phyloP scores from a whole-genome alignment of 1,139 yeast genomes.

The Meyerozyma carpophila region DNA sequence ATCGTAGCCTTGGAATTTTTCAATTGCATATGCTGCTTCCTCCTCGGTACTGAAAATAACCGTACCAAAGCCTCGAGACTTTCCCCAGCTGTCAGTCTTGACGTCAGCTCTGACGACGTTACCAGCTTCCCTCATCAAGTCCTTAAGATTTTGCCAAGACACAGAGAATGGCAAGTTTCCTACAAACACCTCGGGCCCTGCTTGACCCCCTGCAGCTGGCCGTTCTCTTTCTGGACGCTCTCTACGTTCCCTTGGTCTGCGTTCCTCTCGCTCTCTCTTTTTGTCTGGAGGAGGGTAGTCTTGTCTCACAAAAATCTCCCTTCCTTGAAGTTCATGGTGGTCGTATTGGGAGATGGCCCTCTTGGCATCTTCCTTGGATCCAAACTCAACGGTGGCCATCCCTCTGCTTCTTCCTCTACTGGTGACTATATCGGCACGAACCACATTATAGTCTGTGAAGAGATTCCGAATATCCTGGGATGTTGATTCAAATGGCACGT shows the following conservation, averaged over 20 bases:
- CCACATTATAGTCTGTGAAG: slow-evolving; percentile 62
- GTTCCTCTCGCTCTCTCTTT: slow-evolving; percentile 15
- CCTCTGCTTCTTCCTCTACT: slow-evolving; percentile 82
- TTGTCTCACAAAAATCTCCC: slow-evolving; percentile 87
- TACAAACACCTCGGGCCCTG: slow-evolving; percentile 60
- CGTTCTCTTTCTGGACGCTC: slow-evolving; percentile 10
- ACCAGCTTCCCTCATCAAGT: slow-evolving; percentile 74
- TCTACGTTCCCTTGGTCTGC: slow-evolving; percentile 7
- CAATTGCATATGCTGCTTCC: slow-evolving; percentile 60
- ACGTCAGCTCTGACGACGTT: slow-evolving; percentile 78
- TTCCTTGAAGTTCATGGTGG: slow-evolving; percentile 63
- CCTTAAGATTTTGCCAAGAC: slow-evolving; percentile 84
- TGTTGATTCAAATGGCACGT: slow-evolving; percentile 61
- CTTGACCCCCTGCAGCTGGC: slow-evolving; percentile 26
- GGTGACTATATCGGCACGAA: slow-evolving; percentile 85
- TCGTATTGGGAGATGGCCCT: slow-evolving; percentile 71
- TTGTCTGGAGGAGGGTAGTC: slow-evolving; percentile 73
- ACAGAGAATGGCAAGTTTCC: slow-evolving; percentile 78
- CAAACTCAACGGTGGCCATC: slow-evolving; percentile 89
- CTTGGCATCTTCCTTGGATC: slow-evolving; percentile 60
- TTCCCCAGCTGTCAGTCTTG: slow-evolving; percentile 61
- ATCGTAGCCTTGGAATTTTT: slow-evolving; percentile 58
- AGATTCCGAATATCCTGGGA: slow-evolving; percentile 55
- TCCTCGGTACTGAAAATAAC: slow-evolving; percentile 57
- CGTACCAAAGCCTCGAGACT: slow-evolving; percentile 83